Evolutionary conservation across 352 stramenopile species (phyloP), one percentile per base, ranked within the genome.

Genomic region (Phytophthora colocasiae): DNA sequence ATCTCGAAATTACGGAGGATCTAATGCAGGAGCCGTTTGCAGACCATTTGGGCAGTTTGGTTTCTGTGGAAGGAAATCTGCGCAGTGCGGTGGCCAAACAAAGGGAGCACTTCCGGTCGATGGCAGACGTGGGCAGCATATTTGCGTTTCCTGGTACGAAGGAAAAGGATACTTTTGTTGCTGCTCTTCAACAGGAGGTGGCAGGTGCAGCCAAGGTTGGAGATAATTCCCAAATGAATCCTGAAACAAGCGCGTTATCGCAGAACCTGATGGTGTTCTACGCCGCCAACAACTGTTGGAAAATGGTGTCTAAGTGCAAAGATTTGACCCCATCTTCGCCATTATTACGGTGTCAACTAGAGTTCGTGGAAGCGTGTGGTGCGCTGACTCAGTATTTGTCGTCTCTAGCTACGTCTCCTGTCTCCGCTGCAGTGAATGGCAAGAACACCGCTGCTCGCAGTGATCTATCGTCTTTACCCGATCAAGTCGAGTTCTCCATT

Each of bases 191-290:
- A 27, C 65, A 75, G 6, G 66, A 83, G 47, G 22, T 86, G 9
- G 7, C 4, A 3, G 22, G 39, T 6, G 11, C 56, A 14, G 39
- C 19, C 15, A 59, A 17, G 24, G 55, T 15, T 39, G 40, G 24
- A 4, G 38, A 69, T 17, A 39, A 36, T 49, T 51, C 34, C 6
- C 36, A 59, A 19, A 22, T 6, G 38, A 54, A 19, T 24, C 34
- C 43, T 48, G 41, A 14, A 41, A 32, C 22, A 12, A 59, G 44
- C 31, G 31, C 19, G 10, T 26, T 58, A 32, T 81, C 69, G 46
- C 75, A 60, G 31, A 86, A 86, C 54, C 40, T 93, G 15, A 63
- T 90, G 15, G 70, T 68, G 12, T 89, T 91, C 58, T 85, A 78
- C 49, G 64, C 80, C 40, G 62, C 72, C 6, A 75, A 91, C 59